These are phyloP conservation scores for Pichia eremophila DNA, from an alignment of 805 yeast species.

Conservation along the genomic window DNA sequence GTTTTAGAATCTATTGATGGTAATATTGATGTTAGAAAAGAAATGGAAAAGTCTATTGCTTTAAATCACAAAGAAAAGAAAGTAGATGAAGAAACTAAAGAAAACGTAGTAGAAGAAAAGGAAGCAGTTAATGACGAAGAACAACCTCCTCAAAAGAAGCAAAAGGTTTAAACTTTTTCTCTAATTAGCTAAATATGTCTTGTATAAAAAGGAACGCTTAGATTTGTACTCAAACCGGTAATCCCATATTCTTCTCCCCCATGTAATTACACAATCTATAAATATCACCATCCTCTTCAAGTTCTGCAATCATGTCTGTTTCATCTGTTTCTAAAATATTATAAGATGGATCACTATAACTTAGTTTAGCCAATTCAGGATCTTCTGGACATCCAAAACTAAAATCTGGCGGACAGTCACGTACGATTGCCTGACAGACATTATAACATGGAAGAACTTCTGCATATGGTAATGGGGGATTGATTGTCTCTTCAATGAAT, in stretches of 20 bases:
- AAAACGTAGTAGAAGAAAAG: conserved; percentile 2
- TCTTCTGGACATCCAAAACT: conserved; percentile 63
- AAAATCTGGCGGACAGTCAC: conserved; percentile 75
- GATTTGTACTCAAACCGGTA: too few relatives aligned
- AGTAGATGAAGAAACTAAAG: conserved; percentile 2
- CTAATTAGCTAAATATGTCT: too few relatives aligned
- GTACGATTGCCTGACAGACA: conserved; percentile 66
- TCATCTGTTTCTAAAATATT: conserved; percentile 8
- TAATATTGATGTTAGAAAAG: conserved; percentile 29
- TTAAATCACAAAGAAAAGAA: conserved; percentile 1
- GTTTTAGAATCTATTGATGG: conserved; percentile 41
- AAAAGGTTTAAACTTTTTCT: background rate
- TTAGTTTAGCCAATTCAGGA: conserved; percentile 26
- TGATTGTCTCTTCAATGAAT: conserved; percentile 42
- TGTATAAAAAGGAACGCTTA: too few relatives aligned
- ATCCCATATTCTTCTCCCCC: conserved; percentile 16
- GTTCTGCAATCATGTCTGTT: background rate
- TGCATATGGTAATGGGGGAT: conserved; percentile 50
- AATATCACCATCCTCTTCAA: background rate
- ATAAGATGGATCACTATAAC: conserved; percentile 27
- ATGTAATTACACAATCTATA: conserved; percentile 34
- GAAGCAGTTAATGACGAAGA: background rate
- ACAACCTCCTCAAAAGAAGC: conserved; percentile 2
- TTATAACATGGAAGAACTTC: conserved; percentile 85
- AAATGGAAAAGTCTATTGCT: conserved; percentile 25